Conservation (phyloP, 2,329 filamentous ascomycete species). For the Apiospora phragmitis region DNA sequence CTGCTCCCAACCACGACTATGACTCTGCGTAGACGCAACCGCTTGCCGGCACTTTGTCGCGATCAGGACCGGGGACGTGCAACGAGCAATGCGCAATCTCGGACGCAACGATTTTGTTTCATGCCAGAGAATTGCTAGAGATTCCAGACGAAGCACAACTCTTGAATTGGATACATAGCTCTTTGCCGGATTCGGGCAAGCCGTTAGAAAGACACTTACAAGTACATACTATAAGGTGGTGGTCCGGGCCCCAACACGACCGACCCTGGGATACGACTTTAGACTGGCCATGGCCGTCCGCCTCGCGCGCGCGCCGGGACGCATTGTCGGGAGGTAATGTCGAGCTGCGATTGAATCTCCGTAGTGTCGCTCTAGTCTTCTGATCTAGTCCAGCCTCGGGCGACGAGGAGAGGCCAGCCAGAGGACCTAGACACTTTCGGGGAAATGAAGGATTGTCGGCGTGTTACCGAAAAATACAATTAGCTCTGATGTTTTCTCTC, state of each 20-base stretch:
- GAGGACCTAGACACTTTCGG: not conserved
- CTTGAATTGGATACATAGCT: not conserved
- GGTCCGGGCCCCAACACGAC: not conserved
- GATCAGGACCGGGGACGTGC: not conserved
- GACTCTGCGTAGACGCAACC: not conserved
- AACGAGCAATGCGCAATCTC: not conserved
- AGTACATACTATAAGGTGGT: no score
- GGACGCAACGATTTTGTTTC: not conserved
- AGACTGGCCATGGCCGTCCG: not conserved
- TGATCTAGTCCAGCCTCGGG: not conserved
- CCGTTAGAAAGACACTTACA: not conserved
- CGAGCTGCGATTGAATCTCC: not conserved
- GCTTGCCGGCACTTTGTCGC: not conserved
- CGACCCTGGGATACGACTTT: not conserved
- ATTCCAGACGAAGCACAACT: not conserved
- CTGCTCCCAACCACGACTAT: not conserved
- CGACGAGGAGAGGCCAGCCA: not conserved
- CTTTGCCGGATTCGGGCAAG: not conserved
- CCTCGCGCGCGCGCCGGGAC: conserved; percentile 4
- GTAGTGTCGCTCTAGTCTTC: not conserved
- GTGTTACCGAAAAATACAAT: not conserved
- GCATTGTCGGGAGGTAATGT: conserved; percentile 4
- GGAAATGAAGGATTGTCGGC: conserved; percentile 1
- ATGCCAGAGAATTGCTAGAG: not conserved
- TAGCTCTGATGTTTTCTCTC: not conserved